Evolutionary conservation across 768 basidiomycete genomes (phyloP).

Genomic region (Termitomyces heimii): DNA sequence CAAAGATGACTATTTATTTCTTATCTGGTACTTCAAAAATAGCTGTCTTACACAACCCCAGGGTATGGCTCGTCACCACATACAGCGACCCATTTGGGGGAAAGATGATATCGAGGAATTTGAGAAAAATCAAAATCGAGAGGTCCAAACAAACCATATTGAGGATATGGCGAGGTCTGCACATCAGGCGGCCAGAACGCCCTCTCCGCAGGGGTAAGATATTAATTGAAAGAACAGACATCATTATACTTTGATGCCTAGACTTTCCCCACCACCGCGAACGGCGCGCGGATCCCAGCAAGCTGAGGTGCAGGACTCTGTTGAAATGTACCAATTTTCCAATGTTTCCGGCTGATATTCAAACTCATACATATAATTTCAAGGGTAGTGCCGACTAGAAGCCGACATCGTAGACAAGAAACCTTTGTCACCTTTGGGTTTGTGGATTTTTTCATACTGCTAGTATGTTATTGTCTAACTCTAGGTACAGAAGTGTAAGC

Average conservation of each 20-base stretch:
- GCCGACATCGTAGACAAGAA: background rate
- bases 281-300: background rate
- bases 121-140: background rate
- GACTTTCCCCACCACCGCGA: background rate
- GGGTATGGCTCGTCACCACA: no score
- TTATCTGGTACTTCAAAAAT: no score
- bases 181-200: background rate
- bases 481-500: background rate
- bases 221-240: background rate
- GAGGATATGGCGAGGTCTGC: background rate
- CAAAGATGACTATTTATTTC: no score
- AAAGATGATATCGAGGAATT: background rate
- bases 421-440: background rate
- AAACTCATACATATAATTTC: background rate
- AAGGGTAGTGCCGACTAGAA: background rate
- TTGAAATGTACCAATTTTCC: background rate
- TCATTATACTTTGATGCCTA: background rate
- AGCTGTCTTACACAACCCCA: no score
- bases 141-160: background rate
- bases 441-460: background rate
- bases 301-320: background rate
- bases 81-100: background rate
- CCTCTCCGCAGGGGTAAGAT: background rate
- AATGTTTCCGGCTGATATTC: background rate
- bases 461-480: background rate